Conservation (phyloP, 108 stramenopile genomes). For the Pseudonitzschia multistriata region DNA sequence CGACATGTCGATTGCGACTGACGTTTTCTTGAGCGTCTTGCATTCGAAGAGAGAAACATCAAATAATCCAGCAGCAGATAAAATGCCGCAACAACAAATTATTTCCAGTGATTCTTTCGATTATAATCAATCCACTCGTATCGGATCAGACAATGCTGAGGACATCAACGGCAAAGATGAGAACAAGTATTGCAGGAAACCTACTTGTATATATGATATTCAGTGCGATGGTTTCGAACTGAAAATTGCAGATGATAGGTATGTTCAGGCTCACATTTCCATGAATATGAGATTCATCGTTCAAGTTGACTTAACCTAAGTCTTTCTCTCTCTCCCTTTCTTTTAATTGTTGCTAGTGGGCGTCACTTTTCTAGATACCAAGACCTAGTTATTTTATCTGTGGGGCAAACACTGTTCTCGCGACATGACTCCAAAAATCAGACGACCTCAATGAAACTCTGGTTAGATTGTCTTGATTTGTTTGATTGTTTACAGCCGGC, state of each 20-base stretch:
- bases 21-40: slow-evolving; percentile 43
- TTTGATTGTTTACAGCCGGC: slow-evolving; percentile 54
- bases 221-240: slow-evolving; percentile 52
- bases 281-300: background rate
- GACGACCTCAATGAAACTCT: slow-evolving; percentile 17
- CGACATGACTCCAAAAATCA: slow-evolving; percentile 12
- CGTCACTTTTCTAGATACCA: slow-evolving; percentile 70
- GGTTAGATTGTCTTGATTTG: slow-evolving; percentile 41
- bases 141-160: background rate
- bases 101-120: slow-evolving; percentile 11
- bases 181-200: slow-evolving; percentile 6
- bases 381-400: slow-evolving; percentile 44
- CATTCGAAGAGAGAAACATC: slow-evolving; percentile 16
- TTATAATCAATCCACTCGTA: background rate
- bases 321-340: background rate
- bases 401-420: slow-evolving; percentile 33
- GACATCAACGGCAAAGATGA: background rate
- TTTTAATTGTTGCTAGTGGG: slow-evolving; percentile 22
- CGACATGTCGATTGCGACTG: slow-evolving; percentile 54
- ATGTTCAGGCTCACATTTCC: background rate
- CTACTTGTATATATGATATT: slow-evolving; percentile 18
- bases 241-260: slow-evolving; percentile 55
- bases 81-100: slow-evolving; percentile 1
- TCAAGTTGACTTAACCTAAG: background rate
- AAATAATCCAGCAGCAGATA: background rate